These are phyloP conservation scores for Lactarius trivialis DNA, from an alignment of 768 basidiomycete genomes.

Conservation along the genomic window DNA sequence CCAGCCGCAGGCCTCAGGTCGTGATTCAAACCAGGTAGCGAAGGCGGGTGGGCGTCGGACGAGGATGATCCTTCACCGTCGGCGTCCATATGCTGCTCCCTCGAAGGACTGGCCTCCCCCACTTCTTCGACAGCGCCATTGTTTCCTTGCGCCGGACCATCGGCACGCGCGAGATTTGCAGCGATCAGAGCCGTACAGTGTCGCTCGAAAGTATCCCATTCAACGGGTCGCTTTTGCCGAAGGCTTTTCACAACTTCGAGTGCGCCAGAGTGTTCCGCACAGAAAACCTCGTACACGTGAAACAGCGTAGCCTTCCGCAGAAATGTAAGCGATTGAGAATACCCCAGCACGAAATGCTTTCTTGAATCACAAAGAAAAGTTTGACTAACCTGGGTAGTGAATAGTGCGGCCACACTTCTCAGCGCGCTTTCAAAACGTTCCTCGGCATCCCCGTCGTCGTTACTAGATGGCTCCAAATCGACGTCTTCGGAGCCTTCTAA, in stretches of 20 bases:
- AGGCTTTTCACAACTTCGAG: conserved; percentile 64
- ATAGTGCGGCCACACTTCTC: conserved; percentile 9
- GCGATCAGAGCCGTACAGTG: conserved; percentile 57
- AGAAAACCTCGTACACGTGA: conserved; percentile 77
- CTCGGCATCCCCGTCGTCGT: conserved; percentile 9
- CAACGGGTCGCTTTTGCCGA: conserved; percentile 52
- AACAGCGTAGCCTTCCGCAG: conserved; percentile 60
- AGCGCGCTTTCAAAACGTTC: conserved; percentile 12
- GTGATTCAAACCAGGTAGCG: not conserved
- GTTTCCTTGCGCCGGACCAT: not conserved
- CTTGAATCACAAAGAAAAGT: not conserved
- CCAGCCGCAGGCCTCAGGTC: conserved; percentile 4
- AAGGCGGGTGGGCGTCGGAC: not conserved
- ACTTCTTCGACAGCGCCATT: not conserved
- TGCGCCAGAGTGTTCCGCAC: conserved; percentile 80
- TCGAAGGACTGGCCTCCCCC: not conserved
- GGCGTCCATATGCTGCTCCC: not conserved
- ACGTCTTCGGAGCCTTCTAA: conserved; percentile 1
- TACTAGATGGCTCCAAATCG: not conserved
- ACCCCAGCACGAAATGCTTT: not conserved
- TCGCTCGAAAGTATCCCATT: conserved; percentile 83
- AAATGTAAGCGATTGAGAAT: conserved; percentile 11
- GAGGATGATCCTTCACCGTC: not conserved
- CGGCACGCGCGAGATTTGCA: conserved; percentile 21
- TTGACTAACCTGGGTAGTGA: conserved; percentile 15